A percentile compares a stretch with the other conserved stretches of the same genome.
Evolutionary conservation across 257 asterid species (phyloP).

Genomic region (Salvia rosmarinus): DNA sequence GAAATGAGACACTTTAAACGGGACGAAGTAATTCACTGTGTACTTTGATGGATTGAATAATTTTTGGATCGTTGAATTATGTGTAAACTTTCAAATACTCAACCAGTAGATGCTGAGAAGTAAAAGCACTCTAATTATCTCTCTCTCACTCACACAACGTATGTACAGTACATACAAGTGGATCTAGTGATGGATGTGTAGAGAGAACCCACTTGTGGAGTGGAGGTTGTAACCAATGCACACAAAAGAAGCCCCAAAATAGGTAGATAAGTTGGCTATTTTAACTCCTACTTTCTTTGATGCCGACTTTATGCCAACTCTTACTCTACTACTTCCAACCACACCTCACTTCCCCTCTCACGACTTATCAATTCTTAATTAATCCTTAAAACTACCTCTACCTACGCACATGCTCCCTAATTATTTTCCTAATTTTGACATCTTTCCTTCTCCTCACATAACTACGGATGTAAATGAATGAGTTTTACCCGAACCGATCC

Average conservation of each 20-base stretch:
- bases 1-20: no score
- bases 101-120: no score
- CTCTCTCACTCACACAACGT: background rate
- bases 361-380: slow-evolving; percentile 28
- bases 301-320: slow-evolving; percentile 48
- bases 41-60: background rate
- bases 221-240: slow-evolving; percentile 40
- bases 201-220: slow-evolving; percentile 29
- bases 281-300: slow-evolving; percentile 33
- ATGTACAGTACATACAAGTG: slow-evolving; percentile 11
- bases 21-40: no score
- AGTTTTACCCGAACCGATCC: no score
- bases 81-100: background rate
- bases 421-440: slow-evolving; percentile 11
- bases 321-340: slow-evolving; percentile 41
- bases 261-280: slow-evolving; percentile 23
- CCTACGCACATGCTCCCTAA: slow-evolving; percentile 17
- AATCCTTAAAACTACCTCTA: slow-evolving; percentile 31
- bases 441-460: background rate
- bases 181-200: slow-evolving; percentile 26
- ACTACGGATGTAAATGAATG: no score
- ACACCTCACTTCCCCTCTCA: slow-evolving; percentile 27
- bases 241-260: slow-evolving; percentile 35
- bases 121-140: background rate
- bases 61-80: no score